Conservation (phyloP, 2,329 filamentous ascomycete species). For the Penicillium sp. region DNA sequence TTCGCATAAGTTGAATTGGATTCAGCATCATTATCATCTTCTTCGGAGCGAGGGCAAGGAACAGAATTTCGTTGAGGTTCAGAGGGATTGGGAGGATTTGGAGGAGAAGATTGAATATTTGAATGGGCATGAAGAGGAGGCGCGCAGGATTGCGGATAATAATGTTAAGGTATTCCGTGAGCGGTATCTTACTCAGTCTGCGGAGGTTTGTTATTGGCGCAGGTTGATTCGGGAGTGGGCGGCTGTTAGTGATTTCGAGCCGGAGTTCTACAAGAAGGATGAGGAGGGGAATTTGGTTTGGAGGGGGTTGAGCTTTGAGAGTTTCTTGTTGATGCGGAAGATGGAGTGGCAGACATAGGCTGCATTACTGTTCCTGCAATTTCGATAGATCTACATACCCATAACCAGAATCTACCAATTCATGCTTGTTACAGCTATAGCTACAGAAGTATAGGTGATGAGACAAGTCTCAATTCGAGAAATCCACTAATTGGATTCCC, state of each 20-base stretch:
- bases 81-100: constrained; percentile 60
- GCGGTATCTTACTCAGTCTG: constrained; percentile 53
- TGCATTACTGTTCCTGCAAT: too few relatives aligned
- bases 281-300: constrained; percentile 3
- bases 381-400: too few relatives aligned
- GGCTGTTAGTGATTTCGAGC: constrained; percentile 25
- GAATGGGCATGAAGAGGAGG: constrained; percentile 41
- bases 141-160: constrained; percentile 52
- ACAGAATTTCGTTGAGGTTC: constrained; percentile 52
- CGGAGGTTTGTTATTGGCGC: constrained; percentile 57
- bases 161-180: constrained; percentile 50
- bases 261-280: constrained; percentile 6
- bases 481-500: neutral
- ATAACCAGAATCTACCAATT: too few relatives aligned
- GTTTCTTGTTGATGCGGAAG: neutral
- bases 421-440: neutral
- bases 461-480: neutral
- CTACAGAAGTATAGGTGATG: neutral
- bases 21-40: constrained; percentile 50
- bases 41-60: constrained; percentile 45
- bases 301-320: constrained; percentile 1
- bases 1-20: constrained; percentile 49
- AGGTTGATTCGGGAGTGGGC: constrained; percentile 41
- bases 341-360: constrained; percentile 4
- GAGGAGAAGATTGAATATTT: constrained; percentile 41